Percentiles rank a stretch among this genome's conserved stretches.
Conservation (phyloP, 495 filamentous ascomycete species). For the Glonium stellatum region DNA sequence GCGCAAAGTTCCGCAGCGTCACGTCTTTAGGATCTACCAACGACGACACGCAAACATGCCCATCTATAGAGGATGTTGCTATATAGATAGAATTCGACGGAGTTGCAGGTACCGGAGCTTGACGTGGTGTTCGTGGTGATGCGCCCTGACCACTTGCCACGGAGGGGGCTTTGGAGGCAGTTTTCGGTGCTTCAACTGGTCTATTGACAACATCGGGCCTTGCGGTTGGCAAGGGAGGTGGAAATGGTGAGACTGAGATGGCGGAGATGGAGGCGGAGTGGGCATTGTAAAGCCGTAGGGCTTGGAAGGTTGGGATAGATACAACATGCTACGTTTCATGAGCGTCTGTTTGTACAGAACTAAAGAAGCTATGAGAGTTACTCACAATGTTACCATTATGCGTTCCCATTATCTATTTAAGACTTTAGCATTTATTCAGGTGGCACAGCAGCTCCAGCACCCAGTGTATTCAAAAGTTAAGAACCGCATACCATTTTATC, state of each 20-base stretch:
- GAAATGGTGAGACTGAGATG: conserved; percentile 85
- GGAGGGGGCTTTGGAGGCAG: conserved; percentile 37
- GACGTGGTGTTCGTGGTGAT: conserved; percentile 44
- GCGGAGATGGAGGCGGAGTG: conserved; percentile 85
- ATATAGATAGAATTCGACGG: conserved; percentile 86
- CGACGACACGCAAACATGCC: conserved; percentile 84
- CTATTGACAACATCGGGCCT: conserved; percentile 48
- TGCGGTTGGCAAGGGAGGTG: conserved; percentile 59
- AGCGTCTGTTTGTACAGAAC: conserved; percentile 16
- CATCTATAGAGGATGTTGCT: conserved; percentile 89
- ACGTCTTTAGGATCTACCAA: conserved; percentile 75
- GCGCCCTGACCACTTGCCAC: conserved; percentile 41
- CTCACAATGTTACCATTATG: conserved; percentile 96
- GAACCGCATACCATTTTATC: conserved; percentile 79
- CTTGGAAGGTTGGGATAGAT: conserved; percentile 69
- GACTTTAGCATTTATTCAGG: conserved; percentile 17
- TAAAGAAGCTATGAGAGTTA: conserved; percentile 16
- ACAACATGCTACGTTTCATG: conserved; percentile 62
- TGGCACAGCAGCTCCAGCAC: conserved; percentile 2
- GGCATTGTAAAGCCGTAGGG: conserved; percentile 77
- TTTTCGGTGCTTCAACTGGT: conserved; percentile 41
- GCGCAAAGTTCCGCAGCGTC: conserved; percentile 81
- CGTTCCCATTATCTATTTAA: conserved; percentile 73
- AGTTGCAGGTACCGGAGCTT: conserved; percentile 52
- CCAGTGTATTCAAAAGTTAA: conserved; percentile 1